Conservation (phyloP, 2,329 filamentous ascomycete species). For the Alternaria ventricosa region DNA sequence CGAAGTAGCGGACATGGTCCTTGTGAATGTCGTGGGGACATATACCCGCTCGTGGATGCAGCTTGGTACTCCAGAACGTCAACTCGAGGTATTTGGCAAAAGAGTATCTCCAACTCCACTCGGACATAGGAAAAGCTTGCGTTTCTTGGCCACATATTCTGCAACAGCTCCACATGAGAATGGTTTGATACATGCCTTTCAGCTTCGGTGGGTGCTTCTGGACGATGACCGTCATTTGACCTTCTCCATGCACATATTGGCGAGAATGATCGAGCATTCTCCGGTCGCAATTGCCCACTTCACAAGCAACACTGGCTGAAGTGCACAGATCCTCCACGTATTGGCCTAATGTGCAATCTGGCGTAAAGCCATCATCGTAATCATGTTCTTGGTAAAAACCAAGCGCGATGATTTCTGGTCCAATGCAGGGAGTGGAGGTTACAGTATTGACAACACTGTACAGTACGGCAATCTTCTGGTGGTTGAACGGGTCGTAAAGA, state of each 20-base stretch:
- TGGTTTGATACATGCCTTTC: conserved; percentile 72
- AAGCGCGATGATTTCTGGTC: conserved; percentile 87
- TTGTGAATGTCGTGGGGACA: conserved; percentile 93
- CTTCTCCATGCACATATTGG: conserved; percentile 96
- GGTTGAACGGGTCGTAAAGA: conserved; percentile 91
- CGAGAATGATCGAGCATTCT: conserved; percentile 92
- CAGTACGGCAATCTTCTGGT: conserved; percentile 94
- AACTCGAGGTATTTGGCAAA: conserved; percentile 98
- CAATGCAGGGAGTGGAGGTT: conserved; percentile 90
- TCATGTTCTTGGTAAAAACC: conserved; percentile 94
- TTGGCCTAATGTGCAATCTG: conserved; percentile 91
- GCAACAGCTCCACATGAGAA: conserved; percentile 98
- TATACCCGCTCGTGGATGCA: conserved; percentile 74
- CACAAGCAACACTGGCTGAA: conserved; percentile 77
- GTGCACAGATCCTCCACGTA: conserved; percentile 91
- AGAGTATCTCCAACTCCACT: conserved; percentile 96
- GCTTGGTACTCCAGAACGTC: conserved; percentile 89
- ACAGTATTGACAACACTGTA: conserved; percentile 93
- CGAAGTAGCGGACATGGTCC: conserved; percentile 92
- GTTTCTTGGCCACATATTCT: conserved; percentile 91
- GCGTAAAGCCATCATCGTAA: conserved; percentile 70
- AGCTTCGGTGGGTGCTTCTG: conserved; percentile 74
- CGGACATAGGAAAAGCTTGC: conserved; percentile 87
- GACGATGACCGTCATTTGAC: conserved; percentile 89
- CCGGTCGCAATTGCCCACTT: conserved; percentile 82